Evolutionary conservation across 805 yeast genomes (phyloP).

Genomic region (Cyberlindnera meyerae): DNA sequence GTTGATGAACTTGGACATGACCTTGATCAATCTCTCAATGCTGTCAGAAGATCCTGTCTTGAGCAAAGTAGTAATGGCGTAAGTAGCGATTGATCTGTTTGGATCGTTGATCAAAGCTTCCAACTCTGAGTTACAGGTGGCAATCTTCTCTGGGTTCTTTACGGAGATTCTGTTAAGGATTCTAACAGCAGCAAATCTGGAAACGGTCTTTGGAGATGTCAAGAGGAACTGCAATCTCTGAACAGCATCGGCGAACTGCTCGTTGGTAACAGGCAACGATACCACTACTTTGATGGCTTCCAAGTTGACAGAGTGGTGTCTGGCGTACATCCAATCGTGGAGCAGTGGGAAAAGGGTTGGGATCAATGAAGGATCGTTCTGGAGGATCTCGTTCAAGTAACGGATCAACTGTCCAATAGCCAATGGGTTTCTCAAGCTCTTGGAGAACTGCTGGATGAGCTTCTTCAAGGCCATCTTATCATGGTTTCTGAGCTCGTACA

Average conservation of each 20-base stretch:
- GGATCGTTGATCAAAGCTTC: slow-evolving; percentile 84
- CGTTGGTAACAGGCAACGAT: slow-evolving; percentile 46
- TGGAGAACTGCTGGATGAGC: slow-evolving; percentile 72
- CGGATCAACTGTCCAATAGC: slow-evolving; percentile 85
- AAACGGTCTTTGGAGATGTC: slow-evolving; percentile 82
- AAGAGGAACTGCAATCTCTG: slow-evolving; percentile 69
- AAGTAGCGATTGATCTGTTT: slow-evolving; percentile 89
- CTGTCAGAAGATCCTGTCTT: slow-evolving; percentile 90
- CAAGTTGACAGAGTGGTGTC: slow-evolving; percentile 83
- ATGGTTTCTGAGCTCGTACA: slow-evolving; percentile 82
- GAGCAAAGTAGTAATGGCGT: slow-evolving; percentile 91
- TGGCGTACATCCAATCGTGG: slow-evolving; percentile 67
- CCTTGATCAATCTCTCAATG: slow-evolving; percentile 84
- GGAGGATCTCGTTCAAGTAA: slow-evolving; percentile 65
- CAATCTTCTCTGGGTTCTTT: slow-evolving; percentile 72
- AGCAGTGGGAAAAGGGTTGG: slow-evolving; percentile 60
- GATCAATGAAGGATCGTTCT: slow-evolving; percentile 62
- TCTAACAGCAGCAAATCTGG: slow-evolving; percentile 92
- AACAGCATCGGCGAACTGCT: slow-evolving; percentile 67
- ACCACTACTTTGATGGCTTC: slow-evolving; percentile 72
- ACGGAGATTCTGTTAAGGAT: slow-evolving; percentile 80
- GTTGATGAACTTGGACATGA: slow-evolving; percentile 82
- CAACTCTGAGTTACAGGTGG: slow-evolving; percentile 77
- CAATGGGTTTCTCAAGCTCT: slow-evolving; percentile 68
- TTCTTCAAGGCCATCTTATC: slow-evolving; percentile 93